Conservation (phyloP, 75 land plant species). For the Pseudotsuga menziesii region DNA sequence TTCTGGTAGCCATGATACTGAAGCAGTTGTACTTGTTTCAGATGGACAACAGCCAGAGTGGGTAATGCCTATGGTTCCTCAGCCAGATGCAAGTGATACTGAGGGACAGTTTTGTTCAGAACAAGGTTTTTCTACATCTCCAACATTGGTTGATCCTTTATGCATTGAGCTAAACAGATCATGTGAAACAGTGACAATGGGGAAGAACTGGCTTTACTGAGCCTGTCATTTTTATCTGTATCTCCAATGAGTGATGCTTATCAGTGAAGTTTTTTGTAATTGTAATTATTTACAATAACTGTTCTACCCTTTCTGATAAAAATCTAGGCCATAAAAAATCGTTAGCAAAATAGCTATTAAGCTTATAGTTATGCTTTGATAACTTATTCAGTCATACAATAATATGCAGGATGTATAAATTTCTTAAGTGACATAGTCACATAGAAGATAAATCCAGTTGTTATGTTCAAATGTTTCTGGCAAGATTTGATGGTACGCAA, state of each 20-base stretch:
- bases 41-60: constrained; percentile 4
- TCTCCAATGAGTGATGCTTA: neutral
- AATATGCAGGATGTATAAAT: neutral
- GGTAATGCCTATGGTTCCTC: neutral
- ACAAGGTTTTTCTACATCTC: neutral
- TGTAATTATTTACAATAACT: neutral
- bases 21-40: neutral
- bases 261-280: neutral
- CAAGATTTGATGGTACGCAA: neutral
- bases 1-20: neutral
- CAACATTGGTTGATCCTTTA: neutral
- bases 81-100: neutral
- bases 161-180: constrained; percentile 7
- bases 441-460: neutral
- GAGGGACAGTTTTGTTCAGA: constrained; percentile 4
- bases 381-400: neutral
- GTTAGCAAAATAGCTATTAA: neutral
- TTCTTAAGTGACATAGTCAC: neutral
- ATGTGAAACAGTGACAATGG: neutral
- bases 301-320: neutral
- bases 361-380: neutral
- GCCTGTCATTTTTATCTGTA: neutral
- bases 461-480: neutral
- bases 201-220: neutral
- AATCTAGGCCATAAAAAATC: neutral